Base-by-base conservation (phyloP, 441 rosid species). In the Adansonia madagascariensis region DNA sequence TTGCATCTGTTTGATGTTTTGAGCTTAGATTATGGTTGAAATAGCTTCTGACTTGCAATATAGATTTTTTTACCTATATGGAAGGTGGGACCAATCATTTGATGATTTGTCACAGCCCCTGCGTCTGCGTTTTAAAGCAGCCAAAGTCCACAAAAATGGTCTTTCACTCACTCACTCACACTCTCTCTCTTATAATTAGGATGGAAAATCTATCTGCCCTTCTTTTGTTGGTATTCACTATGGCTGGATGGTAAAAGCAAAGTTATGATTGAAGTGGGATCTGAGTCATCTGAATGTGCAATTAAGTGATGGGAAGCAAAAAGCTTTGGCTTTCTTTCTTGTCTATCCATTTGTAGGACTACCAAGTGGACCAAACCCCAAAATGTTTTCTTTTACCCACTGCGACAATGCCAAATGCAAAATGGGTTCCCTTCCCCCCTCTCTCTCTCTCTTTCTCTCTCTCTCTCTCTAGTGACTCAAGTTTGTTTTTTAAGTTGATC, bases 91-190 rank as follows among this genome's bases (percentile, higher is more conserved):
- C 80, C 82, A n/a, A 4, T 9, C 1, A 61, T 69, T 68, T 69
- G 83, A 80, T 83, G 86, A 85, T 77, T 83, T 78, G 85, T 81
- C 80, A 80, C 75, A 59, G 63, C 86, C 67, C 83, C 86, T 61
- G 77, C 66, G 70, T 71, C 77, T 79, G 87, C 85, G 66, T 79
- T 79, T 65, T 77, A 75, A 77, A 77, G 82, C 81, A 73, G 80
- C 83, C 81, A 77, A 73, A 35, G 69, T 74, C 82, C 82, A 6
- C 8, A 43, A 43, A 43, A 43, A 6, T 6, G 9, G 46, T 7
- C 2, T 43, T 43, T 7, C 41, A 4, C 41, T 35, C 41, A 4
- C 41, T 35, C 41, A 4, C 41, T 31, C 35, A 4, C 41, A 0
- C 41, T 35, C 41, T 4, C 41, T 35, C 41, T 35, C 41, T 35